phyloP scores from a whole-genome alignment of 352 stramenopile genomes.

The Globisporangium alternatum region DNA sequence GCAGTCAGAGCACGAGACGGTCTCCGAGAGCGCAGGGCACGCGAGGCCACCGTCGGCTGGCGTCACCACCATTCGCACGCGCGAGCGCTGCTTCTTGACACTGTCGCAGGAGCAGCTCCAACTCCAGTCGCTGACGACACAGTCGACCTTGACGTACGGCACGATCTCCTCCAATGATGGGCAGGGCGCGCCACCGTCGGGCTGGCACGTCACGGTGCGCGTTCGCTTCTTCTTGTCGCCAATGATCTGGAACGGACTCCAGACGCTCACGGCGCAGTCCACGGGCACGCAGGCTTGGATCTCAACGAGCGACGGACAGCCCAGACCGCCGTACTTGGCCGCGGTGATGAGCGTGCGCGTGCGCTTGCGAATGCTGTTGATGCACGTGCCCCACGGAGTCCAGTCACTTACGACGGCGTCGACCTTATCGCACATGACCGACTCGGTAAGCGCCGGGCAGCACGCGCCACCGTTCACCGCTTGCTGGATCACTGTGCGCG shows the following conservation, averaged over 20 bases:
- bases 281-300: slow-evolving; percentile 28
- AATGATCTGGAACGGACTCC: slow-evolving; percentile 35
- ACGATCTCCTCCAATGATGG: slow-evolving; percentile 38
- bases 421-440: slow-evolving; percentile 33
- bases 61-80: slow-evolving; percentile 28
- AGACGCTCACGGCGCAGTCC: slow-evolving; percentile 40
- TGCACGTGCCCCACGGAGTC: slow-evolving; percentile 36
- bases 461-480: slow-evolving; percentile 29
- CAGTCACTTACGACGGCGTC: slow-evolving; percentile 45
- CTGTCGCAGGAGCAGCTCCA: slow-evolving; percentile 34
- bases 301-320: slow-evolving; percentile 28
- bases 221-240: slow-evolving; percentile 35
- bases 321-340: slow-evolving; percentile 33
- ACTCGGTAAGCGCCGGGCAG: slow-evolving; percentile 29
- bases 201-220: slow-evolving; percentile 31
- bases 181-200: slow-evolving; percentile 42
- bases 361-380: slow-evolving; percentile 32
- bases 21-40: slow-evolving; percentile 41
- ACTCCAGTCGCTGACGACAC: slow-evolving; percentile 38
- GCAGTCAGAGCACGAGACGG: slow-evolving; percentile 33
- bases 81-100: slow-evolving; percentile 28
- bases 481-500: slow-evolving; percentile 38
- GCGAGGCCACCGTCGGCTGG: slow-evolving; percentile 31
- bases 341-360: slow-evolving; percentile 28
- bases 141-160: slow-evolving; percentile 39